phyloP scores from a whole-genome alignment of 1,284 basidiomycete species.

The Malassezia slooffiae region DNA sequence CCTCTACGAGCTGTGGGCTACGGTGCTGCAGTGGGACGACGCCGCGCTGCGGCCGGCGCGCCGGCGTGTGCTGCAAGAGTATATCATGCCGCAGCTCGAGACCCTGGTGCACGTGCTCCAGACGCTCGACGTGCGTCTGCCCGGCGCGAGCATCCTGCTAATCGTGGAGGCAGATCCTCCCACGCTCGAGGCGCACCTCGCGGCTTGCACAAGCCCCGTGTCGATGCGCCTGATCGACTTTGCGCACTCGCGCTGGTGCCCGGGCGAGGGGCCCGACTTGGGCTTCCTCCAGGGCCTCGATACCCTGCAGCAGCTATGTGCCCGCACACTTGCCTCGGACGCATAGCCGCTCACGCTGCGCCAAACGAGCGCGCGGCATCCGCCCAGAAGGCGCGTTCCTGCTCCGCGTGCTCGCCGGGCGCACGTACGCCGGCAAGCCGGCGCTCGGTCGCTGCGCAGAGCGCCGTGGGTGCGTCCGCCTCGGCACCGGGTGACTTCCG shows the following conservation, averaged over 20 bases:
- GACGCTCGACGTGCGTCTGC: neutral
- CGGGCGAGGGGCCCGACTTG: neutral
- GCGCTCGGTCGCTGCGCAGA: no score
- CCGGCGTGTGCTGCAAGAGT: neutral
- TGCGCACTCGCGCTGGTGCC: slow-evolving; percentile 11
- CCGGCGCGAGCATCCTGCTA: slow-evolving; percentile 10
- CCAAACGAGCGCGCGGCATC: no score
- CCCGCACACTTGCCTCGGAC: neutral
- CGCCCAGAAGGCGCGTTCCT: no score
- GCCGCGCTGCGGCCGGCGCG: neutral
- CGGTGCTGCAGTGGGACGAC: neutral
- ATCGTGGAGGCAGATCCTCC: slow-evolving; percentile 7
- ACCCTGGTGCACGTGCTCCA: neutral
- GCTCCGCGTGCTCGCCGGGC: no score
- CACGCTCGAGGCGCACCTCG: neutral
- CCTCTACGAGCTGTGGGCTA: neutral
- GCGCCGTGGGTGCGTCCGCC: no score
- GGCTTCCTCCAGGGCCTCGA: slow-evolving; percentile 5
- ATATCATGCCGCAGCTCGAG: slow-evolving; percentile 1
- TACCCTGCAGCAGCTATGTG: slow-evolving; percentile 2
- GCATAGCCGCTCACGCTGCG: no score
- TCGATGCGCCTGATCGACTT: slow-evolving; percentile 14
- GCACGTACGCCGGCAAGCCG: no score
- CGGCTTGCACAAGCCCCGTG: neutral
- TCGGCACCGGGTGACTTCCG: no score